Evolutionary conservation across 1,284 basidiomycete genomes (phyloP), one percentile per base, ranked within the genome.

Genomic region (Moniliophthora roreri): DNA sequence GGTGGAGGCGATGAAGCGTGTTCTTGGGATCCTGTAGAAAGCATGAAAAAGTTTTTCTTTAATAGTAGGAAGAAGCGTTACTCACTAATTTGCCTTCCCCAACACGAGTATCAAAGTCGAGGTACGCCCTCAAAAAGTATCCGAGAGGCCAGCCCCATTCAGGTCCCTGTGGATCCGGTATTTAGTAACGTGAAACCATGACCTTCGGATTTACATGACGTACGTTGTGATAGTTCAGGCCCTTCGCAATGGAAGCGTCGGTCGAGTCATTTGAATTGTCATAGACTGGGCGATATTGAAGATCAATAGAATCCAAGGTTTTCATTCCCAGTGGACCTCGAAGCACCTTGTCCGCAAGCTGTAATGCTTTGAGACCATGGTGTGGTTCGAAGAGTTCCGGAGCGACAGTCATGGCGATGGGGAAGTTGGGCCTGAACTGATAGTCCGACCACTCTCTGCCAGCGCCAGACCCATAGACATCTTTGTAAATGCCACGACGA

Each of bases 401-500:
- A 1, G 96, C 96, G 35, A 98, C 95, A 5, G 90, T 84, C 96
- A 98, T 98, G 1, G 96, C 93, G 58, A 98, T 91, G 2, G 92
- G 86, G 77, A 95, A 96, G 73, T 98, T 97, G 64, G 87, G 84
- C 54, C 93, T 83, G 62, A 95, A 81, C 71, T 98, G 96, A 69
- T 99, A 99, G 72, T 99, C 95, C 6, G 93, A 92, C 89, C 94
- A 98, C 70, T 95, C 93, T 52, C 92, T 82, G 11, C 87, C 89
- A 50, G 77, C 66, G 1, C 92, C 92, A 15, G 95, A 94, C 35
- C 94, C 93, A 62, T 90, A 92, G 4, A 98, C 94, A 65, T 99
- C 96, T 77, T 99, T 99, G 81, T 99, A 99, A 68, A 98, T 96
- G 4, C 96, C 96, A 46, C 96, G 82, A 21, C 93, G 89, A 69